Conservation (phyloP, 2,329 filamentous ascomycete species). For the Alternaria incomplexa region DNA sequence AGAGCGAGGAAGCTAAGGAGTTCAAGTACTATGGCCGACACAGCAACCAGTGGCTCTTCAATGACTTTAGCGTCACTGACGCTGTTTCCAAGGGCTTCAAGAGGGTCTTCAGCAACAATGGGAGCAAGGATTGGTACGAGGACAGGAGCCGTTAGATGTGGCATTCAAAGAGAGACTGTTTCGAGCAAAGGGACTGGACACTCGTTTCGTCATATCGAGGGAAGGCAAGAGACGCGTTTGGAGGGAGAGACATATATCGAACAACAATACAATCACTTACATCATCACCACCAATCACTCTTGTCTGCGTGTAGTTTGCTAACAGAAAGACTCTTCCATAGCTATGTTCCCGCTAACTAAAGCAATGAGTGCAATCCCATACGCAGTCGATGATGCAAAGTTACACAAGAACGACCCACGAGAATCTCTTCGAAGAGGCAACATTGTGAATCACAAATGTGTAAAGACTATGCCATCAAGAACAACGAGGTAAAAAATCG, state of each 20-base stretch:
- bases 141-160: slow-evolving; percentile 3
- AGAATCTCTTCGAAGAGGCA: background rate
- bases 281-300: background rate
- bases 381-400: background rate
- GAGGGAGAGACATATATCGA: background rate
- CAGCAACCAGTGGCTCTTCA: slow-evolving; percentile 48
- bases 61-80: slow-evolving; percentile 45
- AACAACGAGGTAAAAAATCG: background rate
- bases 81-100: slow-evolving; percentile 39
- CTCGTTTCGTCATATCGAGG: background rate
- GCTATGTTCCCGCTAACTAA: background rate
- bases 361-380: background rate
- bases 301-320: background rate
- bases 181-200: background rate
- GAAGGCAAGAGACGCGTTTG: background rate
- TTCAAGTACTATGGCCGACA: slow-evolving; percentile 46
- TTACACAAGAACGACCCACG: background rate
- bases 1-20: slow-evolving; percentile 26
- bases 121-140: slow-evolving; percentile 21
- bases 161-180: background rate
- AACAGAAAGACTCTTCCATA: background rate
- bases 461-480: background rate
- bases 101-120: slow-evolving; percentile 32
- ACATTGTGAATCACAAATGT: background rate
- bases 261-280: background rate